These are phyloP conservation scores for Hyphopichia wangnamkhiaoensis DNA, from an alignment of 1,139 yeast genomes.

Conservation along the genomic window DNA sequence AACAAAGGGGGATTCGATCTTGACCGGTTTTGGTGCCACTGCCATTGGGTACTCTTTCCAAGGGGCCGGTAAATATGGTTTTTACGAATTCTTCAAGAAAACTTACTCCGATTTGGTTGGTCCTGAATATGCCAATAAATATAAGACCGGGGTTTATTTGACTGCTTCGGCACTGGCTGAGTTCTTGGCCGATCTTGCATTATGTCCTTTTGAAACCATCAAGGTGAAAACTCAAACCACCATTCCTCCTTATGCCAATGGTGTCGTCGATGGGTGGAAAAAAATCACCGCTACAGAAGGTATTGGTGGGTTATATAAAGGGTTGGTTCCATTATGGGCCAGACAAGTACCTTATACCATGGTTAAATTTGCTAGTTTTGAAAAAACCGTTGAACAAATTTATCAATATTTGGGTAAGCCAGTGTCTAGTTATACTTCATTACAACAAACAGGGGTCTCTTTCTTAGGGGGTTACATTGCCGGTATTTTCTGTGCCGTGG, in stretches of 20 bases:
- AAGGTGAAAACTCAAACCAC: conserved; percentile 93
- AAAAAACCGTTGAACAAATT: conserved; percentile 77
- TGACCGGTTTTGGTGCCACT: conserved; percentile 87
- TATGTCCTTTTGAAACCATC: conserved; percentile 93
- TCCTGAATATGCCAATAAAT: conserved; percentile 57
- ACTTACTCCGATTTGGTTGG: conserved; percentile 71
- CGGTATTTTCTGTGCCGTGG: conserved; percentile 91
- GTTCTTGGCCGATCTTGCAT: conserved; percentile 80
- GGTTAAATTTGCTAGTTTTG: conserved; percentile 94
- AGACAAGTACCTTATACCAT: conserved; percentile 96
- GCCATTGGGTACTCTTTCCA: conserved; percentile 88
- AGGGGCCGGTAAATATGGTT: conserved; percentile 96
- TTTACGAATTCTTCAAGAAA: conserved; percentile 86
- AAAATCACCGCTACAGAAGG: conserved; percentile 72
- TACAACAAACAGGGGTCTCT: conserved; percentile 88
- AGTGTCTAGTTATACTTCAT: conserved; percentile 36
- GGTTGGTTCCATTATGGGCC: conserved; percentile 87
- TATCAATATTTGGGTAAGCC: conserved; percentile 55
- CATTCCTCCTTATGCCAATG: conserved; percentile 73
- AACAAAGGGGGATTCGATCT: conserved; percentile 73
- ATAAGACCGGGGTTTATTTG: conserved; percentile 73
- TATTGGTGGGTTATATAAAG: conserved; percentile 74
- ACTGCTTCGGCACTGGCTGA: conserved; percentile 93
- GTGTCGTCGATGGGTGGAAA: conserved; percentile 65
- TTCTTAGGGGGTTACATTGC: conserved; percentile 95